phyloP scores from a whole-genome alignment of 139 green algal species.

The Chlorella ohadii region DNA sequence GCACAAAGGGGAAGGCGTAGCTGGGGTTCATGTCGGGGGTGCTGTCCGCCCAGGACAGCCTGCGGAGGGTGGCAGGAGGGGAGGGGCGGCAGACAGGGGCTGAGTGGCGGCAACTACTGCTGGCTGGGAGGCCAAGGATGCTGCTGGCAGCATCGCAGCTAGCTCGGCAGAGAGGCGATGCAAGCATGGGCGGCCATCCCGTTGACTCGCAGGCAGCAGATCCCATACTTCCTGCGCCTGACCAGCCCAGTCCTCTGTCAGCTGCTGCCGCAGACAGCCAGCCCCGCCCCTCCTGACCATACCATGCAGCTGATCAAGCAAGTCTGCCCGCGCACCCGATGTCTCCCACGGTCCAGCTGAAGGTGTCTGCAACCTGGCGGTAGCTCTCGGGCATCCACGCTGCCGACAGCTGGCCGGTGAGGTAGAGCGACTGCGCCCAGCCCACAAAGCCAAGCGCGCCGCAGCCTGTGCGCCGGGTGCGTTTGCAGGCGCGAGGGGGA shows the following conservation, averaged over 20 bases:
- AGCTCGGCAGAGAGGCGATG: too few relatives aligned
- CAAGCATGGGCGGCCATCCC: too few relatives aligned
- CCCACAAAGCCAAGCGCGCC: constrained; percentile 33
- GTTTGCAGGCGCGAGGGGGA: too few relatives aligned
- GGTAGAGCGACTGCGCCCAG: constrained; percentile 44
- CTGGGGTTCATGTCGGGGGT: constrained; percentile 5
- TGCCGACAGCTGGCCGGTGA: constrained; percentile 31
- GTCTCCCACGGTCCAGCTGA: constrained; percentile 43
- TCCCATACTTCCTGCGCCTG: too few relatives aligned
- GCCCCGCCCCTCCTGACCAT: too few relatives aligned
- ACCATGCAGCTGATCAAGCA: too few relatives aligned
- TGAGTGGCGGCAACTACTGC: background rate
- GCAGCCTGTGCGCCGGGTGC: background rate
- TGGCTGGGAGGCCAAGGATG: too few relatives aligned
- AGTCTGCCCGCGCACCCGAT: constrained; percentile 16
- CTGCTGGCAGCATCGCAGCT: too few relatives aligned
- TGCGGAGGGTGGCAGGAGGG: background rate
- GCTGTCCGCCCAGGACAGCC: constrained; percentile 23
- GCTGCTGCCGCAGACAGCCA: background rate
- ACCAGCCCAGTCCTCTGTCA: too few relatives aligned
- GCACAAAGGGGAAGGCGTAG: constrained; percentile 8
- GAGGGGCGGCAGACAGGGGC: too few relatives aligned
- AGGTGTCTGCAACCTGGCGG: constrained; percentile 31
- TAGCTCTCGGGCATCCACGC: constrained; percentile 41
- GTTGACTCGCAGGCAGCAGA: too few relatives aligned